These are phyloP conservation scores for Ananas comosus DNA, from an alignment of 176 grass and related monocot genomes.

Conservation along the genomic window DNA sequence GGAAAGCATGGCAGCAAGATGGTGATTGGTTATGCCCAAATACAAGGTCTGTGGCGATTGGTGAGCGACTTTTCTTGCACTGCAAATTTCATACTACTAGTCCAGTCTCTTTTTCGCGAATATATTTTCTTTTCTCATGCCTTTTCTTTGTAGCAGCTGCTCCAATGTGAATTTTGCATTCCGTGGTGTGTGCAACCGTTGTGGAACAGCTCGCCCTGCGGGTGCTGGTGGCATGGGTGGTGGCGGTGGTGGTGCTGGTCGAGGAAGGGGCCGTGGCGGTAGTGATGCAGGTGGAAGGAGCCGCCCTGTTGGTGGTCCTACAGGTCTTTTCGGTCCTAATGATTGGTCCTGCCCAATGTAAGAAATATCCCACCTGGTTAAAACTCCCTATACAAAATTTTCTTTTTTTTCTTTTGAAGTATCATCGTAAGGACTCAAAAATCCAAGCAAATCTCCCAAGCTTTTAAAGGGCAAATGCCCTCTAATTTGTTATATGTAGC, in stretches of 20 bases:
- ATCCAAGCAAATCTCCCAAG: too few relatives aligned
- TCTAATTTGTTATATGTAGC: too few relatives aligned
- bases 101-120: not conserved
- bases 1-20: constrained; percentile 94
- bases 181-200: constrained; percentile 27
- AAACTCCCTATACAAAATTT: not conserved
- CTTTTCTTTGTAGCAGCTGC: constrained; percentile 42
- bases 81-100: not conserved
- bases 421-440: not conserved
- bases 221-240: constrained; percentile 27
- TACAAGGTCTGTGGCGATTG: constrained; percentile 98
- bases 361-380: constrained; percentile 2
- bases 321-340: constrained; percentile 95
- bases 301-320: constrained; percentile 55
- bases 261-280: constrained; percentile 13
- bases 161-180: constrained; percentile 81
- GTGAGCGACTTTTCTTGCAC: constrained; percentile 59
- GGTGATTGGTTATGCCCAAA: constrained; percentile 98
- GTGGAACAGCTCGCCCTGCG: constrained; percentile 46
- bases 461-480: too few relatives aligned
- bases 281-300: constrained; percentile 3
- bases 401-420: constrained; percentile 4
- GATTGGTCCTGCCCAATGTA: constrained; percentile 98
- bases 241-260: constrained; percentile 12
- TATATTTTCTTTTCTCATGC: not conserved